phyloP scores from a whole-genome alignment of 2,329 filamentous ascomycete species.

The Furcasterigmium furcatum region DNA sequence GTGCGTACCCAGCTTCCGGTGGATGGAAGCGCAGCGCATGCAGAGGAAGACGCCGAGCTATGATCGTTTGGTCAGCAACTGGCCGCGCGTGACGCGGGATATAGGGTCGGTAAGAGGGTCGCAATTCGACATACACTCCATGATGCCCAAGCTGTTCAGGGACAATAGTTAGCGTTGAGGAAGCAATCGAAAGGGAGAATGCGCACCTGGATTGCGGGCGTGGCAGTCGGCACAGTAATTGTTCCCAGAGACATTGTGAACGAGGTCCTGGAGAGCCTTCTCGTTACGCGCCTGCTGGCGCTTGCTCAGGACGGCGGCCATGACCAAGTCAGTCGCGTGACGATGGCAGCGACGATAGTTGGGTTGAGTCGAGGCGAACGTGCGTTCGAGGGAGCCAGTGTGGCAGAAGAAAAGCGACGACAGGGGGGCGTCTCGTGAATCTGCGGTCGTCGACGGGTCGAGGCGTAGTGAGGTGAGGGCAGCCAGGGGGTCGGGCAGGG shows the following conservation, averaged over 20 bases:
- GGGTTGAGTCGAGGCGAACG: not conserved
- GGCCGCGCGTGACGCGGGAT: not conserved
- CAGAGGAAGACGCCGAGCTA: slow-evolving; percentile 94
- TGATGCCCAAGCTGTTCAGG: slow-evolving; percentile 77
- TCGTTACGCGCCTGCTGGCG: slow-evolving; percentile 98
- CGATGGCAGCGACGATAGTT: not conserved
- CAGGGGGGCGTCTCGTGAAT: not conserved
- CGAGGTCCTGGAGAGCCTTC: slow-evolving; percentile 82
- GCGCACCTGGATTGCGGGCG: slow-evolving; percentile 80
- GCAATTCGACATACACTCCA: slow-evolving; percentile 72
- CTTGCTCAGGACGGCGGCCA: slow-evolving; percentile 81
- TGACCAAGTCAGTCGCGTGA: slow-evolving; percentile 26
- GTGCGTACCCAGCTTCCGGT: slow-evolving; percentile 95
- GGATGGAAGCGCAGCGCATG: slow-evolving; percentile 93
- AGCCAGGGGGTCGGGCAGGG: too few relatives aligned
- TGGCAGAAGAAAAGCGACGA: slow-evolving; percentile 2
- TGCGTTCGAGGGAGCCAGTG: slow-evolving; percentile 1
- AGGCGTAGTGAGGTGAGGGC: too few relatives aligned
- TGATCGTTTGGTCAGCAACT: slow-evolving; percentile 7
- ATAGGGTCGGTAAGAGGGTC: not conserved
- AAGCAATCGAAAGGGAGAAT: slow-evolving; percentile 2
- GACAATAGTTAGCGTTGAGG: slow-evolving; percentile 18
- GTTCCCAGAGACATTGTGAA: slow-evolving; percentile 81
- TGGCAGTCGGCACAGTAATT: slow-evolving; percentile 92
- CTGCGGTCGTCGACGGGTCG: too few relatives aligned